phyloP scores from a whole-genome alignment of 2,329 filamentous ascomycete genomes.

The Talaromyces amestolkiae region DNA sequence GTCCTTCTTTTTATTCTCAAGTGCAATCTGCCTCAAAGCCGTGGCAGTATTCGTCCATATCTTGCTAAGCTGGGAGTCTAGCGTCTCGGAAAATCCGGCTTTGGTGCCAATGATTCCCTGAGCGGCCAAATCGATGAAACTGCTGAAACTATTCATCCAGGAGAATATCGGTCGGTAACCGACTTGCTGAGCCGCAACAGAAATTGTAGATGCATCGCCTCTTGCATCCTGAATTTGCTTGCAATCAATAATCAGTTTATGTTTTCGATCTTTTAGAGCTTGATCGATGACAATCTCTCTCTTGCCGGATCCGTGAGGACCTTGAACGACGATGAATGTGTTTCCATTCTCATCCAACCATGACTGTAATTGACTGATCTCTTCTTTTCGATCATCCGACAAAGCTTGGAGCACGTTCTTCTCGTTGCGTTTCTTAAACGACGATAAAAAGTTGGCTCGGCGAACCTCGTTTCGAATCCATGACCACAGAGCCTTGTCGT shows the following conservation, averaged over 20 bases:
- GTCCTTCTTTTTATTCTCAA: slow-evolving; percentile 66
- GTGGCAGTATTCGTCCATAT: slow-evolving; percentile 80
- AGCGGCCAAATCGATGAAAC: slow-evolving; percentile 85
- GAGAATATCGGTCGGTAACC: slow-evolving; percentile 93
- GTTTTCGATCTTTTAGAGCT: slow-evolving; percentile 69
- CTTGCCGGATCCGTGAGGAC: slow-evolving; percentile 87
- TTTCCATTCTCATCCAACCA: slow-evolving; percentile 87
- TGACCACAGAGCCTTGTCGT: slow-evolving; percentile 69
- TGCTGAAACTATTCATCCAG: slow-evolving; percentile 93
- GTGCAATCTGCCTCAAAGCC: slow-evolving; percentile 73
- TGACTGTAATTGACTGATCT: slow-evolving; percentile 76
- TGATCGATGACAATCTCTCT: slow-evolving; percentile 83
- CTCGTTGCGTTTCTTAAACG: slow-evolving; percentile 50
- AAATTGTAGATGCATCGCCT: slow-evolving; percentile 82
- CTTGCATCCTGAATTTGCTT: slow-evolving; percentile 88
- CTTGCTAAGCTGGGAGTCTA: slow-evolving; percentile 84
- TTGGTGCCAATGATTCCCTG: slow-evolving; percentile 94
- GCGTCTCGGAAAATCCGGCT: slow-evolving; percentile 86
- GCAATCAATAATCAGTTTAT: slow-evolving; percentile 86
- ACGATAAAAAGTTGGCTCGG: slow-evolving; percentile 45
- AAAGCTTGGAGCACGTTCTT: slow-evolving; percentile 72
- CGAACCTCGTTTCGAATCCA: slow-evolving; percentile 71
- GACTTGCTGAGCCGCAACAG: slow-evolving; percentile 74
- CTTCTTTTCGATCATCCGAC: slow-evolving; percentile 79
- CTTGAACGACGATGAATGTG: slow-evolving; percentile 91